Evolutionary conservation across 192 early-diverging fungal genomes (phyloP).

Genomic region (Rhizoclosmatium globosum): DNA sequence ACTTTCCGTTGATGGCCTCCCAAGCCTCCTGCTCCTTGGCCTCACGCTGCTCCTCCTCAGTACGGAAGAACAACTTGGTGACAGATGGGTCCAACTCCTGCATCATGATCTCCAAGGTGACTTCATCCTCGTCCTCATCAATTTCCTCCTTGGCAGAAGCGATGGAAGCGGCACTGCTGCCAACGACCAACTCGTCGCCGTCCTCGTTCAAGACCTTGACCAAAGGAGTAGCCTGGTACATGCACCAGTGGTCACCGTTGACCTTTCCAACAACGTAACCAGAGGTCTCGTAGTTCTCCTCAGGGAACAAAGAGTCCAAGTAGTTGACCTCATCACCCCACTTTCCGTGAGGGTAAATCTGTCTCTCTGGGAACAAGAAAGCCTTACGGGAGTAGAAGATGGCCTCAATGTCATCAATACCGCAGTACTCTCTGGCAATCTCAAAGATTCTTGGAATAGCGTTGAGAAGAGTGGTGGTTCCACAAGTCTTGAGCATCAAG

Average conservation of each 20-base stretch:
- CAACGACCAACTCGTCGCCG: slow-evolving; percentile 43
- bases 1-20: slow-evolving; percentile 49
- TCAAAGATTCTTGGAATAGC: slow-evolving; percentile 87
- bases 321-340: slow-evolving; percentile 86
- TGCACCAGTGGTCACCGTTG: slow-evolving; percentile 96
- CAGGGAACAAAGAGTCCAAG: slow-evolving; percentile 60
- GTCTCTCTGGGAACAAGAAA: slow-evolving; percentile 95
- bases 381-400: slow-evolving; percentile 96
- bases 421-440: slow-evolving; percentile 74
- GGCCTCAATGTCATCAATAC: slow-evolving; percentile 74
- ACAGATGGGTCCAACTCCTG: slow-evolving; percentile 82
- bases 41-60: slow-evolving; percentile 64
- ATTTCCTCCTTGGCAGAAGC: slow-evolving; percentile 41
- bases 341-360: slow-evolving; percentile 84
- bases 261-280: slow-evolving; percentile 94
- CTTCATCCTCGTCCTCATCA: slow-evolving; percentile 72
- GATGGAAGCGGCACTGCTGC: slow-evolving; percentile 13
- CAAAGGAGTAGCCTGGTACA: slow-evolving; percentile 85
- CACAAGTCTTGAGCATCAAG: slow-evolving; percentile 96
- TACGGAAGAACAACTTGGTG: slow-evolving; percentile 80
- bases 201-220: slow-evolving; percentile 53
- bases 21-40: slow-evolving; percentile 65
- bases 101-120: slow-evolving; percentile 97
- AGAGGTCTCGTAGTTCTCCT: slow-evolving; percentile 57
- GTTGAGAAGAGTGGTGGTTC: slow-evolving; percentile 92